Base-by-base conservation (phyloP, 176 grass and related monocot genomes). In the Miscanthus lutarioriparius region DNA sequence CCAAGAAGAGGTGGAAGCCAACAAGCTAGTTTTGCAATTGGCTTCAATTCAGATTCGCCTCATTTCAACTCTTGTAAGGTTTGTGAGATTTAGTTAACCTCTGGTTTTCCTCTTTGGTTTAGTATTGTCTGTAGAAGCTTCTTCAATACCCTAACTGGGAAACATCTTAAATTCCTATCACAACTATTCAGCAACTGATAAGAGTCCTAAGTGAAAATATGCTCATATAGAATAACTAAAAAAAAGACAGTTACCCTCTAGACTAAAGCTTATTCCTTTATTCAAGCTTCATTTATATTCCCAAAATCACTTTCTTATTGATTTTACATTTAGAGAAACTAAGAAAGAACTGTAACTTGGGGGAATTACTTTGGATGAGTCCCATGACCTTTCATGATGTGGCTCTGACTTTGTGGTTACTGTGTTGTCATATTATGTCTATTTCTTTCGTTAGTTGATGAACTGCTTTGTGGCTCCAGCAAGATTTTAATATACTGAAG, bases 11-110 rank as follows among this genome's bases (percentile, higher is more conserved):
- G 64, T 77, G 91, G 87, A 84, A 63, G 72, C 48, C 89, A 86
- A 72, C 85, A 48, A 63, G 84, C 93, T 83, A 94, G 89, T 92
- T 99, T 99, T 94, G 91, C 89, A 78, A 80, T 99, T 53, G 93
- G 93, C 80, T 99, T 99, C 59, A 92, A 87, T 91, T 99, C 96
- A 78, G 89, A 99, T 84, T 87, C 87, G 10, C 83, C 88, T 51
- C 82, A 95, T 72, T 90, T 96, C 43, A 99, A 96, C 85, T 93
- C 84, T 74, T 88, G 89, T 81, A 96, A 96, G 93, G 96, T 99
- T 81, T 68, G 74, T 86, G 37, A 22, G 78, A 75, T 83, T 65
- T 64, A 26, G 11, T 43, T 64, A 54, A 43, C 6, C 43, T 49
- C 28, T 74, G 41, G 48, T 78, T 90, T 81, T 47, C 4, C 37